A percentile compares a stretch with the other conserved stretches of the same genome.
These are phyloP conservation scores for Planoprotostelium fungivorum DNA, from an alignment of 78 protist genomes.

Conservation along the genomic window DNA sequence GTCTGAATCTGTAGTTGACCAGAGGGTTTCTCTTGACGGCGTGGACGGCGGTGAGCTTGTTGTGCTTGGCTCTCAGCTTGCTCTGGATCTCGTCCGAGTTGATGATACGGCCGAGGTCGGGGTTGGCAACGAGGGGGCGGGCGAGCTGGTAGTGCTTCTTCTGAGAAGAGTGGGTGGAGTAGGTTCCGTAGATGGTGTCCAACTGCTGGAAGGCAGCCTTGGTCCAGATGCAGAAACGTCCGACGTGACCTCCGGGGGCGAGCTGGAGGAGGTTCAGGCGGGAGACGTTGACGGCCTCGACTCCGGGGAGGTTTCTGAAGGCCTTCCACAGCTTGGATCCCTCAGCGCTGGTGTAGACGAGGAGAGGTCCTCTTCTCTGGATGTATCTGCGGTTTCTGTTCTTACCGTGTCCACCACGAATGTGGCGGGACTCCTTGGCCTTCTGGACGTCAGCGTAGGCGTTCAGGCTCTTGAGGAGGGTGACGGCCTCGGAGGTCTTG, in stretches of 20 bases:
- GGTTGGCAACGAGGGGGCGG: slow-evolving; percentile 78
- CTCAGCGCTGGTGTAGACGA: slow-evolving; percentile 84
- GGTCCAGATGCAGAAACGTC: slow-evolving; percentile 99
- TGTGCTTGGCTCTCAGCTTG: slow-evolving; percentile 48
- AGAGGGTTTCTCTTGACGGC: slow-evolving; percentile 85
- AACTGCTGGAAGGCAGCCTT: slow-evolving; percentile 94
- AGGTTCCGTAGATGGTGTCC: slow-evolving; percentile 85
- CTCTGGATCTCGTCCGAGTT: slow-evolving; percentile 93
- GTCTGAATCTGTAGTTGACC: slow-evolving; percentile 57
- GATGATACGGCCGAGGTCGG: slow-evolving; percentile 95
- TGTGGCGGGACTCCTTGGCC: slow-evolving; percentile 48
- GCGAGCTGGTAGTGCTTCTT: slow-evolving; percentile 91
- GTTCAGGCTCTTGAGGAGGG: slow-evolving; percentile 68
- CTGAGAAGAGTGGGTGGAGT: slow-evolving; percentile 10
- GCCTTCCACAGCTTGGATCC: slow-evolving; percentile 73
- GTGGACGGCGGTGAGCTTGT: slow-evolving; percentile 23
- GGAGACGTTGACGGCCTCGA: slow-evolving; percentile 87
- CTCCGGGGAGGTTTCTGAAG: slow-evolving; percentile 99
- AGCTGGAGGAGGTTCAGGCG: slow-evolving; percentile 97
- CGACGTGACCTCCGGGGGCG: slow-evolving; percentile 99
- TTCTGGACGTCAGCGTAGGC: slow-evolving; percentile 92
- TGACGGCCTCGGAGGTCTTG: slow-evolving; percentile 94
- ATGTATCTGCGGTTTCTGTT: slow-evolving; percentile 95
- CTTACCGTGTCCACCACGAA: slow-evolving; percentile 98
- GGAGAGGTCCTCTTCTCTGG: slow-evolving; percentile 95